Conservation (phyloP, 2,329 filamentous ascomycete species). For the Coniella vitis region DNA sequence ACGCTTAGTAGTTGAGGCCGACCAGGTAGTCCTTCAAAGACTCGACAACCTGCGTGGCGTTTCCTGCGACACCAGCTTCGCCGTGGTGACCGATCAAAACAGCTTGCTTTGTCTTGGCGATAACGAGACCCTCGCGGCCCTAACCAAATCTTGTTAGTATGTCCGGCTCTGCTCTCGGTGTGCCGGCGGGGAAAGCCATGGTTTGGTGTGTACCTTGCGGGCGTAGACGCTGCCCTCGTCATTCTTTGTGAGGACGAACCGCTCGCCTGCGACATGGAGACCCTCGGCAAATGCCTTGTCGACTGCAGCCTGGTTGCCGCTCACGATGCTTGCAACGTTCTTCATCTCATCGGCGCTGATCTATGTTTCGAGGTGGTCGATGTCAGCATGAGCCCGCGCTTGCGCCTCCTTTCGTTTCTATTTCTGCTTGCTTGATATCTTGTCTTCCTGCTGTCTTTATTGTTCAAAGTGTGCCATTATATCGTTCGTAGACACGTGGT, state of each 20-base stretch:
- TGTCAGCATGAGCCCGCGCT: no score
- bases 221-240: conserved; percentile 77
- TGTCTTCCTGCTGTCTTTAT: neutral
- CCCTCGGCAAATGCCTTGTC: conserved; percentile 67
- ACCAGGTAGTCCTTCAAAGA: conserved; percentile 82
- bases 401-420: no score
- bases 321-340: conserved; percentile 47
- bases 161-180: neutral
- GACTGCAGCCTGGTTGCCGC: conserved; percentile 37
- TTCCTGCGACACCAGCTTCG: conserved; percentile 65
- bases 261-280: conserved; percentile 67
- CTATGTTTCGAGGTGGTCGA: conserved; percentile 26
- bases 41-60: conserved; percentile 73
- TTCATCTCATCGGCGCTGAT: conserved; percentile 55
- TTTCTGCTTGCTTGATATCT: neutral
- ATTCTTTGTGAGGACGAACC: conserved; percentile 70
- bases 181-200: no score
- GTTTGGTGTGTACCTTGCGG: conserved; percentile 58
- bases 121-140: conserved; percentile 73
- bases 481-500: neutral
- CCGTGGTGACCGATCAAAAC: conserved; percentile 84
- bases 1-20: conserved; percentile 63
- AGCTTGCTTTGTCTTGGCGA: conserved; percentile 82
- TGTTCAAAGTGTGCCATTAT: neutral
- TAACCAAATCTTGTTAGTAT: conserved; percentile 21